Base-by-base conservation (phyloP, 1,284 basidiomycete genomes). In the Irpex sp. region DNA sequence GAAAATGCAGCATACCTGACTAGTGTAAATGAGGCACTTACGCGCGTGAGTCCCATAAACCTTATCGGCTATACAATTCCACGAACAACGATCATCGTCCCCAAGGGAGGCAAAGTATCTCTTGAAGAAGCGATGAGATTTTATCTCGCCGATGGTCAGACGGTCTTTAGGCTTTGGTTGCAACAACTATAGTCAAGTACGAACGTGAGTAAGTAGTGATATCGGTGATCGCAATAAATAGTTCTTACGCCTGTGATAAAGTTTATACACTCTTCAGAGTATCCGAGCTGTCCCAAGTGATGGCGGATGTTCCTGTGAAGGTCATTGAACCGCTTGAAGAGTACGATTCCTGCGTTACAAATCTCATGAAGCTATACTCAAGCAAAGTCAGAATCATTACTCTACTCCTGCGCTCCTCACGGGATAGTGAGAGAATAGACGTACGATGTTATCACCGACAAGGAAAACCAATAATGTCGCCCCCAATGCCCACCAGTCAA, bases 401-500 rank as follows among this genome's bases (percentile, higher is more conserved):
- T 33, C 31, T 33, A 33, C 31, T 33, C 31, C 31, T 33, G 11
- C 13, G 36, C 47, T 54, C n/a, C 17, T n/a, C 13, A 17, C 5
- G 13, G 31, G 53, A 31, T 9, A 15, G 36, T 15, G 19, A 54
- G n/a, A 54, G 19, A 51, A 21, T 17, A 15, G 19, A 63, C 13
- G 43, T 62, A 51, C 49, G 17, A 51, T 51, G 19, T 17, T 61
- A n/a, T 58, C 37, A 39, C 63, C 66, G 9, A 53, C 56, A 19
- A 56, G 6, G 3, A 68, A 6, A 15, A 50, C 53, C 57, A 63
- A 46, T 17, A 72, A 39, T 2, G 66, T 67, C 1, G 63, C 61
- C 1, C 70, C 72, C 9, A 74, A 54, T 1, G 72, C 66, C 69
- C 69, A 74, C 56, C 69, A 70, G 37, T 74, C 72, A 15, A 68